Conservation (phyloP, 1,139 yeast species). For the Saccharomyces pastorianus region DNA sequence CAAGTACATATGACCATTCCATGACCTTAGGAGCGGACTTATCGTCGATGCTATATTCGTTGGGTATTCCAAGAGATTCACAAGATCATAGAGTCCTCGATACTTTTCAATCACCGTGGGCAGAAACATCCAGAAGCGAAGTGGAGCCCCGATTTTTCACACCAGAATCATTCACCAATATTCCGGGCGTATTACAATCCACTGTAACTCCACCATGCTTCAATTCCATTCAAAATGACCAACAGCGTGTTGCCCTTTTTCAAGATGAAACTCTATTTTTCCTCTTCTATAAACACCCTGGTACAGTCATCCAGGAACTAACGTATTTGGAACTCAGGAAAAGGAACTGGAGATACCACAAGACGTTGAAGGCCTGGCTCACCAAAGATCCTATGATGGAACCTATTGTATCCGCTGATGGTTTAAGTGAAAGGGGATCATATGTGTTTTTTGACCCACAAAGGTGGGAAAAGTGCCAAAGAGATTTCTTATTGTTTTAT, state of each 20-base stretch:
- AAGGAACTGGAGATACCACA: conserved; percentile 95
- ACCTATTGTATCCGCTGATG: conserved; percentile 66
- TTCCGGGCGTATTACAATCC: conserved; percentile 32
- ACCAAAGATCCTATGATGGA: conserved; percentile 90
- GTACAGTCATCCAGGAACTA: conserved; percentile 86
- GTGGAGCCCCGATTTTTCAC: conserved; percentile 69
- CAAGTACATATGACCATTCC: conserved; percentile 25
- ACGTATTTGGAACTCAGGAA: conserved; percentile 85
- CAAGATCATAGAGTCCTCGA: conserved; percentile 41
- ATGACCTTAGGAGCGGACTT: conserved; percentile 81
- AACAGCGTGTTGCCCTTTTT: conserved; percentile 64
- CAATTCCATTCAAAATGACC: conserved; percentile 42
- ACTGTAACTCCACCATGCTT: conserved; percentile 29
- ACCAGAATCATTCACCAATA: conserved; percentile 37
- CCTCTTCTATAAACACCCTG: conserved; percentile 88
- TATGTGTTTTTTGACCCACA: conserved; percentile 94
- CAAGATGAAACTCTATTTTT: conserved; percentile 91
- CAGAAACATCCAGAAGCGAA: conserved; percentile 79
- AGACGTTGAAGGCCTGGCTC: conserved; percentile 91
- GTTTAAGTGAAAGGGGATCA: conserved; percentile 86
- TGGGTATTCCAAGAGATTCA: conserved; percentile 26
- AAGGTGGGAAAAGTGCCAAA: conserved; percentile 90
- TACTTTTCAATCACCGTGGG: conserved; percentile 89
- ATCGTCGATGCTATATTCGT: conserved; percentile 53
- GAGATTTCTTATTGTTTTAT: conserved; percentile 68